phyloP scores from a whole-genome alignment of 2,329 filamentous ascomycete species.

The Fusarium sp. region DNA sequence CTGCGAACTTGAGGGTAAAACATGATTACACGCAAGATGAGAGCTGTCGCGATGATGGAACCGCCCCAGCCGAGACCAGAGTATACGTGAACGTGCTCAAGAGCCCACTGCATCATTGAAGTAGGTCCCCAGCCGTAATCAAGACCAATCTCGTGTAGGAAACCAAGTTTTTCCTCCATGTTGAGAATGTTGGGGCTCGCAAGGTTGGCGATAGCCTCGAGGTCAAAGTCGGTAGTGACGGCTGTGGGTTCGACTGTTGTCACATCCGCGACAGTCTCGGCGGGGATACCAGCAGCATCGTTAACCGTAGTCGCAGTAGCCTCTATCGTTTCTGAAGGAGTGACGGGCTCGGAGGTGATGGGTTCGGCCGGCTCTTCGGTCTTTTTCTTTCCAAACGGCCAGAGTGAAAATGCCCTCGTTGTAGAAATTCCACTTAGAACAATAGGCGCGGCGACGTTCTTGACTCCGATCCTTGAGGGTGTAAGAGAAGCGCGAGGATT shows the following conservation, averaged over 20 bases:
- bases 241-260: constrained; percentile 35
- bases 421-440: constrained; percentile 48
- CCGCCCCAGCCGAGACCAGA: constrained; percentile 85
- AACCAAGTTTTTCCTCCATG: constrained; percentile 83
- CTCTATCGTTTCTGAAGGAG: constrained; percentile 27
- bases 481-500: constrained; percentile 35
- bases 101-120: constrained; percentile 75
- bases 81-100: constrained; percentile 87
- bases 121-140: constrained; percentile 90
- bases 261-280: constrained; percentile 32
- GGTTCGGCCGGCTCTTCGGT: constrained; percentile 36
- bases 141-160: constrained; percentile 83
- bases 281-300: constrained; percentile 34
- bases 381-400: constrained; percentile 50
- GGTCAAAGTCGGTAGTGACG: constrained; percentile 48
- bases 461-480: constrained; percentile 39
- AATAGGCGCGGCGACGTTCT: constrained; percentile 42
- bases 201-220: constrained; percentile 50
- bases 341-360: constrained; percentile 23
- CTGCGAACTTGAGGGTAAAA: constrained; percentile 68
- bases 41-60: constrained; percentile 74
- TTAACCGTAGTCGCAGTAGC: constrained; percentile 9
- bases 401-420: constrained; percentile 50
- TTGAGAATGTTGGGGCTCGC: constrained; percentile 62
- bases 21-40: constrained; percentile 73